phyloP scores from a whole-genome alignment of 2,329 filamentous ascomycete genomes.

The Spiromastix sp. region DNA sequence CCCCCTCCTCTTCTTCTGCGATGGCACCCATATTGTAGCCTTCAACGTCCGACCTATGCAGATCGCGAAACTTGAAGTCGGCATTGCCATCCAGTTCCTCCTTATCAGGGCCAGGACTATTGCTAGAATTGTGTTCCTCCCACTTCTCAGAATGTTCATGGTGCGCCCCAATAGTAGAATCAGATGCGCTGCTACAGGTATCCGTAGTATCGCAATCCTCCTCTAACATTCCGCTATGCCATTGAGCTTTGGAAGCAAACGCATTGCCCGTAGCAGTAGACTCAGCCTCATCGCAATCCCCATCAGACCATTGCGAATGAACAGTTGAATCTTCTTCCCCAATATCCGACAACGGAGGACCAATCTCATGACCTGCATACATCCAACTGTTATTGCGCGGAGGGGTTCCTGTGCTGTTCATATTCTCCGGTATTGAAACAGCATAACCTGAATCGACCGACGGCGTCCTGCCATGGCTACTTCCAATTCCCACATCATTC shows the following conservation, averaged over 20 bases:
- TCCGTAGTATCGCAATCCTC: slow-evolving; percentile 37
- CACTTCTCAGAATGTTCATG: slow-evolving; percentile 16
- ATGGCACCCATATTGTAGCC: slow-evolving; percentile 26
- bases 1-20: slow-evolving; percentile 29
- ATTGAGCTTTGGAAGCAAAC: slow-evolving; percentile 32
- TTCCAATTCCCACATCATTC: not conserved
- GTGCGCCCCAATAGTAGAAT: slow-evolving; percentile 24
- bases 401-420: slow-evolving; percentile 14
- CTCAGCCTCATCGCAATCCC: not conserved
- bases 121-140: slow-evolving; percentile 16
- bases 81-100: not conserved
- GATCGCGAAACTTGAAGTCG: slow-evolving; percentile 3
- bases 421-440: slow-evolving; percentile 16
- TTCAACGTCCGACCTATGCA: slow-evolving; percentile 9
- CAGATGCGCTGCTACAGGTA: slow-evolving; percentile 25
- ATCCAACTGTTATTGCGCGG: slow-evolving; percentile 23
- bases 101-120: slow-evolving; percentile 1
- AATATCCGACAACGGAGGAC: slow-evolving; percentile 35
- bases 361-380: slow-evolving; percentile 27
- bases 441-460: slow-evolving; percentile 7
- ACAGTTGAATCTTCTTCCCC: slow-evolving; percentile 28
- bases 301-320: not conserved
- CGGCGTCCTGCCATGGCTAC: not conserved
- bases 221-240: slow-evolving; percentile 47
- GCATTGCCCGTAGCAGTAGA: slow-evolving; percentile 19